Conservation (phyloP, 1,284 basidiomycete species). For the Cutaneotrichosporon sp. region DNA sequence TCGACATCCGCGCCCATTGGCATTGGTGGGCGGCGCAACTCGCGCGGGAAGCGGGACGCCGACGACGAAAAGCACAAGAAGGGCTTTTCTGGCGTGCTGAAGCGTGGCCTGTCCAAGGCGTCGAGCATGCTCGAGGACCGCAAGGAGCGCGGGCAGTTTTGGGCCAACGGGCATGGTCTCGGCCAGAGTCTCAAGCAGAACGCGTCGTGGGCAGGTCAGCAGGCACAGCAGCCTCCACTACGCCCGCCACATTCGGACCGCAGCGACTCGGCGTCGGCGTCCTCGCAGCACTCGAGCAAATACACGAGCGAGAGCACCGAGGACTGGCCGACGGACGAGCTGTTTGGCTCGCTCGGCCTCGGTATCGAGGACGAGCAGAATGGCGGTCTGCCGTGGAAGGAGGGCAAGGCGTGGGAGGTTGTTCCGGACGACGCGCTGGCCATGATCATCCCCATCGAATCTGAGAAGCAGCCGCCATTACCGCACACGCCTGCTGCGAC, state of each 20-base stretch:
- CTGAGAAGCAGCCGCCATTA: not conserved
- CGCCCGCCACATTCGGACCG: slow-evolving; percentile 6
- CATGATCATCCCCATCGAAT: slow-evolving; percentile 43
- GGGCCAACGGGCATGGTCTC: slow-evolving; percentile 4
- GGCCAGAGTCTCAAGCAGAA: not conserved
- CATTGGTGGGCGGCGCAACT: not conserved
- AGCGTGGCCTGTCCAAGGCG: slow-evolving; percentile 36
- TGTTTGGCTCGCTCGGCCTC: slow-evolving; percentile 18
- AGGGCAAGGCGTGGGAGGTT: slow-evolving; percentile 43
- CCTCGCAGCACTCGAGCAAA: slow-evolving; percentile 13
- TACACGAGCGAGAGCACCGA: slow-evolving; percentile 10
- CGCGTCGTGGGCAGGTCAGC: not conserved
- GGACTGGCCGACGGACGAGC: slow-evolving; percentile 11
- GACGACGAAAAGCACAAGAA: slow-evolving; percentile 25
- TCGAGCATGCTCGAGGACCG: slow-evolving; percentile 34
- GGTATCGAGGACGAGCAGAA: slow-evolving; percentile 26
- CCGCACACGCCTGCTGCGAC: slow-evolving; percentile 1
- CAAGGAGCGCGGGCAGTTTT: slow-evolving; percentile 20
- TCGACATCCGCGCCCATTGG: too few species aligned
- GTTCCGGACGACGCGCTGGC: slow-evolving; percentile 47
- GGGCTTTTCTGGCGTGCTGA: slow-evolving; percentile 31
- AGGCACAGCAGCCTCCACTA: not conserved
- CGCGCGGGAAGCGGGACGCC: slow-evolving; percentile 19
- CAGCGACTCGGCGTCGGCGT: slow-evolving; percentile 17
- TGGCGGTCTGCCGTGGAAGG: slow-evolving; percentile 25